Percentiles rank a stretch among this genome's conserved stretches.
phyloP scores from a whole-genome alignment of 805 yeast species.

The Metschnikowia vanudenii region DNA sequence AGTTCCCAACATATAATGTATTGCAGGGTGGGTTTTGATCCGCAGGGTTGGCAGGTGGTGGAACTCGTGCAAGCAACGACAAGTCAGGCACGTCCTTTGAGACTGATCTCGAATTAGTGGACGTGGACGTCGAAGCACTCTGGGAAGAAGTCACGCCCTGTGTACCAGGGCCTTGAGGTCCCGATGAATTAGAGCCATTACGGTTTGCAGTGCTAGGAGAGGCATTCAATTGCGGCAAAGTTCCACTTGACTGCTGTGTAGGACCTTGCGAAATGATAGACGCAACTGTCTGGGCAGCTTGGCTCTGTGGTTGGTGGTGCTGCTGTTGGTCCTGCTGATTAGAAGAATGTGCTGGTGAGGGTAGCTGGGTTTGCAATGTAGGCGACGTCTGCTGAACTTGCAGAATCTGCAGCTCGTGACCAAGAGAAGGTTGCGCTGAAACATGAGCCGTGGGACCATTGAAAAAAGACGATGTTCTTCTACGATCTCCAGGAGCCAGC shows the following conservation, averaged over 20 bases:
- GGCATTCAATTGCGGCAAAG: conserved; percentile 9
- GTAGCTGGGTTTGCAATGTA: conserved; percentile 1
- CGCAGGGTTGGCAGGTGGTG: conserved; percentile 95
- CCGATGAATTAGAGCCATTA: conserved; percentile 10
- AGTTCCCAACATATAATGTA: conserved; percentile 92
- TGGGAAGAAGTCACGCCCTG: conserved; percentile 11
- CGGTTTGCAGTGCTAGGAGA: conserved; percentile 8
- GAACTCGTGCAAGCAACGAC: conserved; percentile 72
- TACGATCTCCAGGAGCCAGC: conserved; percentile 32
- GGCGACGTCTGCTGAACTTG: conserved; percentile 9
- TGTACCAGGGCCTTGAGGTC: conserved; percentile 1
- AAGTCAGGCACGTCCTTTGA: conserved; percentile 56
- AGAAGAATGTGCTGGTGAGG: background rate
- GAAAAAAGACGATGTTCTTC: conserved; percentile 55
- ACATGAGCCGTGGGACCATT: conserved; percentile 22
- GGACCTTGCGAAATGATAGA: conserved; percentile 21
- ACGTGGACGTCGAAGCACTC: conserved; percentile 10
- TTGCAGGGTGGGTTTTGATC: conserved; percentile 99
- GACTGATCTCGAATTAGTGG: conserved; percentile 14
- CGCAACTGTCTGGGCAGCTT: conserved; percentile 17
- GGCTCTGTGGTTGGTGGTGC: background rate
- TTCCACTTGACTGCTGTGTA: conserved; percentile 7
- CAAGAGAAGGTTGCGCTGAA: conserved; percentile 3
- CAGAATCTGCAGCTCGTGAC: conserved; percentile 7
- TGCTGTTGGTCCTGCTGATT: conserved; percentile 10